phyloP scores from a whole-genome alignment of 2,329 filamentous ascomycete genomes.

The Aspergillus transmontanensis region DNA sequence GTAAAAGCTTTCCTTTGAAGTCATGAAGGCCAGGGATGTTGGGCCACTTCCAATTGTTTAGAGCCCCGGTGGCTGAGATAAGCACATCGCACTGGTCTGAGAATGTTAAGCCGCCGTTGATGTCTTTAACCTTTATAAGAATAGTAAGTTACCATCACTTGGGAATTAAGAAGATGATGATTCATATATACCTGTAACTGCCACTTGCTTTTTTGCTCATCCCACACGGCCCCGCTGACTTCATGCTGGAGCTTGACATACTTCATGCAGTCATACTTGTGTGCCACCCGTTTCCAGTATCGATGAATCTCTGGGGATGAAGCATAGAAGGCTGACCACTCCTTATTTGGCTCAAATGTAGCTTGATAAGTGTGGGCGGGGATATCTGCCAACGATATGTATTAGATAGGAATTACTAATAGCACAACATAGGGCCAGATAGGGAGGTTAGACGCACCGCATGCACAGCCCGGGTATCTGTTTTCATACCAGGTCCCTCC shows the following conservation, averaged over 20 bases:
- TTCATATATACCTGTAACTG: slow-evolving; percentile 22
- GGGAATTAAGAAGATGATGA: not conserved
- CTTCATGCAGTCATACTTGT: slow-evolving; percentile 49
- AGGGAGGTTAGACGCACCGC: slow-evolving; percentile 25
- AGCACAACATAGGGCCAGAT: not conserved
- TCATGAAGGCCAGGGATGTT: slow-evolving; percentile 49
- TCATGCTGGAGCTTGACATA: slow-evolving; percentile 52
- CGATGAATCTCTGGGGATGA: slow-evolving; percentile 52
- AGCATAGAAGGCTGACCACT: slow-evolving; percentile 55
- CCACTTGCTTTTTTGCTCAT: slow-evolving; percentile 38
- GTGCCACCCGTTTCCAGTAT: slow-evolving; percentile 51
- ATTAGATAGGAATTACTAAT: not conserved
- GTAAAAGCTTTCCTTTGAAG: slow-evolving; percentile 50
- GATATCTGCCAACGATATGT: slow-evolving; percentile 37
- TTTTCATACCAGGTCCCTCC: slow-evolving; percentile 41
- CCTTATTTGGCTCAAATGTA: slow-evolving; percentile 51
- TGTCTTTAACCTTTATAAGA: slow-evolving; percentile 24
- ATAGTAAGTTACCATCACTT: not conserved
- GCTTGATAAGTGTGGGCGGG: slow-evolving; percentile 54
- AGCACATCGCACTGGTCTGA: slow-evolving; percentile 37
- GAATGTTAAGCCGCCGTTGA: slow-evolving; percentile 21
- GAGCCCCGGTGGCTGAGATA: slow-evolving; percentile 42
- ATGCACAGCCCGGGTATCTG: slow-evolving; percentile 40
- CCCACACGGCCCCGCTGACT: slow-evolving; percentile 49
- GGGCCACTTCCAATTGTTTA: slow-evolving; percentile 50